Conservation (phyloP, 306 rosid genomes). For the Fragaria vesca region DNA sequence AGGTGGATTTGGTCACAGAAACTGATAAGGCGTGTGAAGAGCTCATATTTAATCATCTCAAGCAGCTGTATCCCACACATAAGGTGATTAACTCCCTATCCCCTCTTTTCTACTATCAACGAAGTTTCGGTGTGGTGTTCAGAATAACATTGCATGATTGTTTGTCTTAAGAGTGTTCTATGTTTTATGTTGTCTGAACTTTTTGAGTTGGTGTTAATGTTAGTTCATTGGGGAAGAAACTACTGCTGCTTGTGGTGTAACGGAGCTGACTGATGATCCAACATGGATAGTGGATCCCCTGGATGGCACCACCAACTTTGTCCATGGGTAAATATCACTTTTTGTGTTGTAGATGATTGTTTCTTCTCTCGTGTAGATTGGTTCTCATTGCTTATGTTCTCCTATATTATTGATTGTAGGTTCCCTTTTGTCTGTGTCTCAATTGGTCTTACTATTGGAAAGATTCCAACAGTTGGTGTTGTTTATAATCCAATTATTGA, state of each 20-base stretch:
- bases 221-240: conserved; percentile 98
- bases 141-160: not conserved
- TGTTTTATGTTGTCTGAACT: conserved; percentile 10
- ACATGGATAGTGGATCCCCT: conserved; percentile 99
- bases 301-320: conserved; percentile 97
- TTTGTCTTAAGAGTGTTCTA: not conserved
- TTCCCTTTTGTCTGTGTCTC: conserved; percentile 96
- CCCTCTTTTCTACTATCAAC: conserved; percentile 12
- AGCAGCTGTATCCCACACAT: conserved; percentile 73
- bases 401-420: conserved; percentile 37
- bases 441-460: conserved; percentile 88
- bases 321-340: conserved; percentile 70
- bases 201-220: conserved; percentile 20
- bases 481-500: conserved; percentile 90
- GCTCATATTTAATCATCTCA: conserved; percentile 78
- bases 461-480: conserved; percentile 81
- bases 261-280: conserved; percentile 91
- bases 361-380: conserved; percentile 17
- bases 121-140: conserved; percentile 13
- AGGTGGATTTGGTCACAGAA: conserved; percentile 99
- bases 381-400: conserved; percentile 3
- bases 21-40: conserved; percentile 98
- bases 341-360: conserved; percentile 24
- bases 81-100: conserved; percentile 46
- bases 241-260: conserved; percentile 76